Evolutionary conservation across 2,329 filamentous ascomycete genomes (phyloP), one percentile per base, ranked within the genome.

Genomic region (Cercospora citrullina): DNA sequence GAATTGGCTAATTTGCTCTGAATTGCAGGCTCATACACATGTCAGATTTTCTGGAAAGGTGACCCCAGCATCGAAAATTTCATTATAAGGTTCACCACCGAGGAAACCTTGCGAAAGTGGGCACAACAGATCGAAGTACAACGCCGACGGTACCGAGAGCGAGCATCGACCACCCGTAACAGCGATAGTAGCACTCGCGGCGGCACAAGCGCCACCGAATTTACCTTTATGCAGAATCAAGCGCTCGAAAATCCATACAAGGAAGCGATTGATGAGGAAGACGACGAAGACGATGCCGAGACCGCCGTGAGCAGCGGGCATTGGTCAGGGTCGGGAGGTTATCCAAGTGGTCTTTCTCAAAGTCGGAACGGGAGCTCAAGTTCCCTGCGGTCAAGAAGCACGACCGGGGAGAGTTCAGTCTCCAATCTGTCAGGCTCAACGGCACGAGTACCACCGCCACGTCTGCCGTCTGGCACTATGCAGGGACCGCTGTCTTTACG

Each of bases 41-140:
- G 97, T 69, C 94, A 98, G 77, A 98, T 99, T 65, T 97, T 94
- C 86, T 99, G 95, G 95, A 98, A 95, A 81, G 94, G 94, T 36
- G 94, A 98, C 72, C 93, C 94, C 0, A 93, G 92, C 4, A 93
- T 97, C 33, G 94, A 99, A 78, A 97, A 96, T 77, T 98, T 99
- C 79, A 90, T 94, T 75, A 96, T 99, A 77, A 92, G 92, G 73
- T 98, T 97, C 79, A 86, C 88, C 61, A 95, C 94, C 69, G 95
- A 99, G 79, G 93, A 97, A 73, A 89, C 86, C 14, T 93, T 98
- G 89, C 94, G 91, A 80, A 97, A 94, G 77, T 99, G 95, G 95
- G 90, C 91, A 30, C 84, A 84, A 8, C 89, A 92, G 48, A 88
- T 97, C 28, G 91, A 96, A 72, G 84, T 82, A 2, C 94, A 97